A percentile compares a stretch with the other conserved stretches of the same genome.
Conservation (phyloP, 2,329 filamentous ascomycete genomes). For the Aspergillus hiratsukae region DNA sequence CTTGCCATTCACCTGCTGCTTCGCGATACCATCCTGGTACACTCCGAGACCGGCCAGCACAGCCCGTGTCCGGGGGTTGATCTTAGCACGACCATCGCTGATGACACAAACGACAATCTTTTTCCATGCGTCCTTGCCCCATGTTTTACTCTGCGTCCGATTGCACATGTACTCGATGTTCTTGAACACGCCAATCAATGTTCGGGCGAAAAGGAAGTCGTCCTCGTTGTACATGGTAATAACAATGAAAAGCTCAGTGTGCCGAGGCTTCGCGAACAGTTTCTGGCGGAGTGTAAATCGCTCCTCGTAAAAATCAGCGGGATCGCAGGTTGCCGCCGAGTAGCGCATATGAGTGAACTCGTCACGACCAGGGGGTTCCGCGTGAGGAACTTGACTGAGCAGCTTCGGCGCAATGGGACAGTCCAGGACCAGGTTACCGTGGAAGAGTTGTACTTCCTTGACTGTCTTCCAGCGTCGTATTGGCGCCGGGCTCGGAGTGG, state of each 20-base stretch:
- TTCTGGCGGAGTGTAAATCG: conserved; percentile 89
- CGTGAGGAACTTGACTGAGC: conserved; percentile 82
- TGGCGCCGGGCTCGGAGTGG: conserved; percentile 51
- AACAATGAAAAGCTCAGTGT: conserved; percentile 93
- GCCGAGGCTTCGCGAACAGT: conserved; percentile 84
- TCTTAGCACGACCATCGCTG: conserved; percentile 93
- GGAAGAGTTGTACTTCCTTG: conserved; percentile 95
- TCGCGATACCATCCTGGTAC: conserved; percentile 97
- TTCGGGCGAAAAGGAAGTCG: conserved; percentile 89
- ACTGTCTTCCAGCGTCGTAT: conserved; percentile 96
- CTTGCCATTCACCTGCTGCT: conserved; percentile 94
- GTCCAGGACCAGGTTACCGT: conserved; percentile 93
- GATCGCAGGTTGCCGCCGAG: conserved; percentile 90
- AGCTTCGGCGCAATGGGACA: conserved; percentile 89
- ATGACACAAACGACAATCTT: conserved; percentile 99
- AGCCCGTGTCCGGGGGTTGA: conserved; percentile 85
- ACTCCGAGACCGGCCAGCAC: conserved; percentile 90
- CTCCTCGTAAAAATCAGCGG: conserved; percentile 77
- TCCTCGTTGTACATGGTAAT: conserved; percentile 99
- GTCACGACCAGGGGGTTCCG: conserved; percentile 72
- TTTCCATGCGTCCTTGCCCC: conserved; percentile 98
- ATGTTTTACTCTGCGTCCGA: conserved; percentile 88
- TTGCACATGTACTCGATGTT: conserved; percentile 99
- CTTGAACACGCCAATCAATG: conserved; percentile 96
- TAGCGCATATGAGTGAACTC: conserved; percentile 78